A percentile compares a stretch with the other conserved stretches of the same genome.
Conservation (phyloP, 192 early-diverging fungal species). For the Chytriomyces hyalinus region DNA sequence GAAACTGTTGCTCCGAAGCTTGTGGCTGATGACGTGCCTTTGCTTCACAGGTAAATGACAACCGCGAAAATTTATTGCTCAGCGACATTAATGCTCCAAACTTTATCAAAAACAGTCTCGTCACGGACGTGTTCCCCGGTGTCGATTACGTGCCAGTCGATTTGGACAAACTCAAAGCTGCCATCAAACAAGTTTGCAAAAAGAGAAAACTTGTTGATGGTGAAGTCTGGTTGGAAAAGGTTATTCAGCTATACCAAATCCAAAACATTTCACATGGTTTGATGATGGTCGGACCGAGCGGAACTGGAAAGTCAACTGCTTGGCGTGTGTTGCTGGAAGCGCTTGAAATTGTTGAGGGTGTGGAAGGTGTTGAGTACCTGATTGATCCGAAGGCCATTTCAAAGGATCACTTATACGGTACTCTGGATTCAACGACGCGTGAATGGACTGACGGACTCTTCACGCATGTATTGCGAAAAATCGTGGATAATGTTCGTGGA, state of each 20-base stretch:
- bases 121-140: slow-evolving; percentile 94
- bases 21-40: slow-evolving; percentile 91
- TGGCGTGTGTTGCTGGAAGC: slow-evolving; percentile 93
- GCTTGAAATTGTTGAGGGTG: slow-evolving; percentile 82
- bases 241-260: slow-evolving; percentile 97
- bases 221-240: slow-evolving; percentile 92
- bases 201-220: slow-evolving; percentile 76
- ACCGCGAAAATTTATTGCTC: slow-evolving; percentile 7
- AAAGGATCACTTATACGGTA: slow-evolving; percentile 97
- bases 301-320: slow-evolving; percentile 87
- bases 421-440: slow-evolving; percentile 94
- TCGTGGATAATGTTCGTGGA: slow-evolving; percentile 97
- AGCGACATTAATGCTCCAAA: too few species aligned
- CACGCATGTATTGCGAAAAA: slow-evolving; percentile 95
- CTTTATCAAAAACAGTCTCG: slow-evolving; percentile 59
- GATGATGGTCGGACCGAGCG: slow-evolving; percentile 97
- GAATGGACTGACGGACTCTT: slow-evolving; percentile 99
- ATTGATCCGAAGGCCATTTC: slow-evolving; percentile 99
- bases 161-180: slow-evolving; percentile 73
- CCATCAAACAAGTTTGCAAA: slow-evolving; percentile 77
- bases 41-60: slow-evolving; percentile 71
- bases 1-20: slow-evolving; percentile 99
- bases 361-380: slow-evolving; percentile 90
- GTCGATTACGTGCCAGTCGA: slow-evolving; percentile 81
- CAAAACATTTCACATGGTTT: slow-evolving; percentile 98